Evolutionary conservation across 2,329 filamentous ascomycete genomes (phyloP), one percentile per base, ranked within the genome.

Genomic region (Rasamsonia emersonii): DNA sequence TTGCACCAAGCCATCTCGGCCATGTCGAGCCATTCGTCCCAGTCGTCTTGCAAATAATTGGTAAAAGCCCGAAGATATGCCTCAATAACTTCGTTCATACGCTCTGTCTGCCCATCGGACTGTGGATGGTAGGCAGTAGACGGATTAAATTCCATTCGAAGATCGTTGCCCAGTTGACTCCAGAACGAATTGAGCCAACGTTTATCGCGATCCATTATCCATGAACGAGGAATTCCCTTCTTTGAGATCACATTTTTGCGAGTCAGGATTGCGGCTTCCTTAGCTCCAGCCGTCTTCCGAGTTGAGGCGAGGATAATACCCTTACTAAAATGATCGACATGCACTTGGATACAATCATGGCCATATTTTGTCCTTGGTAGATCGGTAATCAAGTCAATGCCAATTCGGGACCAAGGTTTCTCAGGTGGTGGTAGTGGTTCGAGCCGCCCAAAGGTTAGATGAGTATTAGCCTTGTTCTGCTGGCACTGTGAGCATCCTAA

Each of bases 51-150:
- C 11, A 14, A 10, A 10, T 16, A 28, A 15, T 11, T 6, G 10
- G 10, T 14, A 28, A 6, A 28, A 10, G 26, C 26, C 6, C 26
- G 26, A 5, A 28, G 16, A 10, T 28, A 28, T 13, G 26, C 26
- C 10, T 28, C 26, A 9, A 28, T 6, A 5, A 28, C 16, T 15
- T 28, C 26, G 16, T 28, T 28, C 26, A 28, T 28, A 10, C 11
- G 4, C 16, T 28, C 11, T 5, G 26, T 28, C 11, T 28, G 26
- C 16, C 26, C 26, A 18, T 28, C 26, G 11, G 26, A 14, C 16
- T 28, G 26, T 5, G 26, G 6, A 10, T 28, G 26, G 16, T 28
- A 11, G 5, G 26, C 11, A 5, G 26, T 28, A 10, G 26, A 28
- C 4, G n/a, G n/a, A n/a, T n/a, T n/a, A n/a, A n/a, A n/a, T n/a